Conservation (phyloP, 2,329 filamentous ascomycete species). For the Taxawa tesnikishii region DNA sequence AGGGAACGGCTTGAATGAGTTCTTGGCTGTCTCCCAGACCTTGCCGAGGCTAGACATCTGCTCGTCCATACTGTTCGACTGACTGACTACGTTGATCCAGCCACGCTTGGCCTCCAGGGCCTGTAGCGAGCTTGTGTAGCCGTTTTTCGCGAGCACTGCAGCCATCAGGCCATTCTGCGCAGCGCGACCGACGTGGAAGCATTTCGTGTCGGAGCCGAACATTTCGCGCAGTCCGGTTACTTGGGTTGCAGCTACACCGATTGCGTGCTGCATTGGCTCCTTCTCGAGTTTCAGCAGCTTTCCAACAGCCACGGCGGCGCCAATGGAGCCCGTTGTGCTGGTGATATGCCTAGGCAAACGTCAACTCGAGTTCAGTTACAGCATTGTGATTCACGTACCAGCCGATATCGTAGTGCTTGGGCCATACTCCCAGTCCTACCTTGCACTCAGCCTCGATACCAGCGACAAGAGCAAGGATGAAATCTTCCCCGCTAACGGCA, state of each 20-base stretch:
- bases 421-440: slow-evolving; percentile 39
- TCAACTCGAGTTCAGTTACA: too few relatives aligned
- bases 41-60: slow-evolving; percentile 24
- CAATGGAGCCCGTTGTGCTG: slow-evolving; percentile 38
- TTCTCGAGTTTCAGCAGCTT: slow-evolving; percentile 32
- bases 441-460: slow-evolving; percentile 43
- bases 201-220: slow-evolving; percentile 45
- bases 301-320: slow-evolving; percentile 39
- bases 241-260: slow-evolving; percentile 41
- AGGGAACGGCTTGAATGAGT: slow-evolving; percentile 45
- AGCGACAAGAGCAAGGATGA: slow-evolving; percentile 38
- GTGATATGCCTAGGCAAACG: slow-evolving; percentile 39
- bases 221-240: slow-evolving; percentile 42
- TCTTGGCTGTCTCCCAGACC: slow-evolving; percentile 41
- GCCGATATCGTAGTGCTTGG: slow-evolving; percentile 42
- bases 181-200: slow-evolving; percentile 41
- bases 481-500: slow-evolving; percentile 30
- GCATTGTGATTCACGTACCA: too few relatives aligned
- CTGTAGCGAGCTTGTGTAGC: slow-evolving; percentile 35
- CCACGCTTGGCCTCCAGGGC: slow-evolving; percentile 41
- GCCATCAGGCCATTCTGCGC: slow-evolving; percentile 40
- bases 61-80: slow-evolving; percentile 26
- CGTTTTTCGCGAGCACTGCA: slow-evolving; percentile 32
- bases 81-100: slow-evolving; percentile 39
- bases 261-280: slow-evolving; percentile 34